These are phyloP conservation scores for Chamaenerion angustifolium DNA, from an alignment of 345 rosid species.

Conservation along the genomic window DNA sequence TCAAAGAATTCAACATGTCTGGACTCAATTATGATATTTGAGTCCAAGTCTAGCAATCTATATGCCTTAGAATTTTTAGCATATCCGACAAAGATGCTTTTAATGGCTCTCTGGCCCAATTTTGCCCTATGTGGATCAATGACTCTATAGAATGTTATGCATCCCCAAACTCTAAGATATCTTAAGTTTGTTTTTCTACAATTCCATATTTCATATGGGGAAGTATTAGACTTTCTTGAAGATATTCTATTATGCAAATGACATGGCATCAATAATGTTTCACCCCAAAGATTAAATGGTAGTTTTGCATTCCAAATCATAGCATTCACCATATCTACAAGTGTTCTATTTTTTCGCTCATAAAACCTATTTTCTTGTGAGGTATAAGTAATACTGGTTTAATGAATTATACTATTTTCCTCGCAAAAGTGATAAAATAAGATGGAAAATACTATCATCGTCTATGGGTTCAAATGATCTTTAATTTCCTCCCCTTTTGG, in stretches of 20 bases:
- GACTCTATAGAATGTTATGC: neutral
- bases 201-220: too few relatives aligned
- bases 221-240: too few relatives aligned
- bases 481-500: neutral
- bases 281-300: constrained; percentile 3
- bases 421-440: neutral
- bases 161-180: too few relatives aligned
- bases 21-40: too few relatives aligned
- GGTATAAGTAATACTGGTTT: neutral
- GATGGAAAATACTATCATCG: neutral
- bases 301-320: neutral
- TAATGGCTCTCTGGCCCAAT: too few relatives aligned
- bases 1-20: too few relatives aligned
- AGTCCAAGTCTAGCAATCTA: too few relatives aligned
- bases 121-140: too few relatives aligned
- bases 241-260: too few relatives aligned
- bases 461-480: constrained; percentile 1
- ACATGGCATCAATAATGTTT: constrained; percentile 1
- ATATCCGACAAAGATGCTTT: too few relatives aligned
- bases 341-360: neutral
- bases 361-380: neutral
- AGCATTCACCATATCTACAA: constrained; percentile 4
- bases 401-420: neutral
- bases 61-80: too few relatives aligned
- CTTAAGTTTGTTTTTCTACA: too few relatives aligned